These are phyloP conservation scores for Stylonectria norvegica DNA, from an alignment of 2,329 filamentous ascomycete species.

Conservation along the genomic window DNA sequence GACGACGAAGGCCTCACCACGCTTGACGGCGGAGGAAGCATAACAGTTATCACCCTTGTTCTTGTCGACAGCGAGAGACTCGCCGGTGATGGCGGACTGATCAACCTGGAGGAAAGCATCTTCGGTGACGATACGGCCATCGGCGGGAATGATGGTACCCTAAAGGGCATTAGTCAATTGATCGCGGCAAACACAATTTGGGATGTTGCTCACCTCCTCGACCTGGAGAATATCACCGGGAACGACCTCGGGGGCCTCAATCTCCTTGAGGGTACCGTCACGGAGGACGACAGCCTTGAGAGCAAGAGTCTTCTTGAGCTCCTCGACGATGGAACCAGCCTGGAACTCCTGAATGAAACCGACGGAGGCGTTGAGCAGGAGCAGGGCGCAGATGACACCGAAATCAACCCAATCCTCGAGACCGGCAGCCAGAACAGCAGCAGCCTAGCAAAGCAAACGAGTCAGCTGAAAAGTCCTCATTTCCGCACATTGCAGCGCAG, in stretches of 20 bases:
- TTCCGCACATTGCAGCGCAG: conserved; percentile 7
- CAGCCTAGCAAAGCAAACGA: conserved; percentile 46
- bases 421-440: conserved; percentile 77
- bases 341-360: conserved; percentile 90
- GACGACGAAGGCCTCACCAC: conserved; percentile 80
- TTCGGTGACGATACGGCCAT: conserved; percentile 81
- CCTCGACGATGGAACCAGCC: conserved; percentile 85
- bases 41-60: conserved; percentile 77
- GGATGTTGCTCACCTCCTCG: conserved; percentile 55
- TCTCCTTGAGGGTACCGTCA: conserved; percentile 70
- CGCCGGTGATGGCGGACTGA: conserved; percentile 87
- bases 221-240: conserved; percentile 87
- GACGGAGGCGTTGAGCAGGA: conserved; percentile 79
- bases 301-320: conserved; percentile 85
- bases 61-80: conserved; percentile 89
- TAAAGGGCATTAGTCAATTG: conserved; percentile 19
- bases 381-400: conserved; percentile 80
- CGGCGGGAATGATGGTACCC: conserved; percentile 87
- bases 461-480: conserved; percentile 25
- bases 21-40: conserved; percentile 84
- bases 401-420: conserved; percentile 90
- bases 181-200: not conserved
- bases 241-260: conserved; percentile 80
- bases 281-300: conserved; percentile 85
- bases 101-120: conserved; percentile 85